A percentile compares a stretch with the other conserved stretches of the same genome.
These are phyloP conservation scores for Phylloporus sp. DNA, from an alignment of 1,284 basidiomycete genomes.

Conservation along the genomic window DNA sequence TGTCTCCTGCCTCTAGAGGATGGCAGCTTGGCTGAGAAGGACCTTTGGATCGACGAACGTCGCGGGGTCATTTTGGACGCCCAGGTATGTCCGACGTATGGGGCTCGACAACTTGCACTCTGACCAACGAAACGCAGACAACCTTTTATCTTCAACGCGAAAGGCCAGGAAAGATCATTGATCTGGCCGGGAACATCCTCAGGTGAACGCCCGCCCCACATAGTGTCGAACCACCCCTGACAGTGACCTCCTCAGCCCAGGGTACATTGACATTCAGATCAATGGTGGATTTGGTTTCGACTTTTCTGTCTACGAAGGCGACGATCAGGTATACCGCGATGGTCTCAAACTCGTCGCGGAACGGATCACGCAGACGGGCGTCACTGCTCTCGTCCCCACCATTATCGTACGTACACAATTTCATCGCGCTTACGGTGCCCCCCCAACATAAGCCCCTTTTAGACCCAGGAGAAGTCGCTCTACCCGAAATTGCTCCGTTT, in stretches of 20 bases:
- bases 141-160: slow-evolving; percentile 72
- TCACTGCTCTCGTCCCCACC: slow-evolving; percentile 86
- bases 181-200: slow-evolving; percentile 77
- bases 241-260: slow-evolving; percentile 58
- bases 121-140: slow-evolving; percentile 24
- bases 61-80: slow-evolving; percentile 76
- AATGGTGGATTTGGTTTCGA: slow-evolving; percentile 92
- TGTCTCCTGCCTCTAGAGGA: slow-evolving; percentile 80
- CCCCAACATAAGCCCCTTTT: slow-evolving; percentile 3
- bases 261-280: slow-evolving; percentile 82
- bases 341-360: slow-evolving; percentile 77
- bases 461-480: slow-evolving; percentile 79
- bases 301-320: slow-evolving; percentile 80
- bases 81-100: slow-evolving; percentile 55
- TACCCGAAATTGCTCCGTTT: slow-evolving; percentile 74
- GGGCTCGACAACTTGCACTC: background rate
- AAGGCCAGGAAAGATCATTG: slow-evolving; percentile 68
- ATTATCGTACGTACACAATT: slow-evolving; percentile 66
- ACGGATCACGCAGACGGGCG: slow-evolving; percentile 86
- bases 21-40: slow-evolving; percentile 71
- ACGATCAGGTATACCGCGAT: slow-evolving; percentile 72
- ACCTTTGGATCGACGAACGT: slow-evolving; percentile 80
- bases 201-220: slow-evolving; percentile 55
- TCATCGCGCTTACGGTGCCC: background rate
- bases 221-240: slow-evolving; percentile 14